Base-by-base conservation (phyloP, 139 green algal species). In the Edaphochlamys debaryana region DNA sequence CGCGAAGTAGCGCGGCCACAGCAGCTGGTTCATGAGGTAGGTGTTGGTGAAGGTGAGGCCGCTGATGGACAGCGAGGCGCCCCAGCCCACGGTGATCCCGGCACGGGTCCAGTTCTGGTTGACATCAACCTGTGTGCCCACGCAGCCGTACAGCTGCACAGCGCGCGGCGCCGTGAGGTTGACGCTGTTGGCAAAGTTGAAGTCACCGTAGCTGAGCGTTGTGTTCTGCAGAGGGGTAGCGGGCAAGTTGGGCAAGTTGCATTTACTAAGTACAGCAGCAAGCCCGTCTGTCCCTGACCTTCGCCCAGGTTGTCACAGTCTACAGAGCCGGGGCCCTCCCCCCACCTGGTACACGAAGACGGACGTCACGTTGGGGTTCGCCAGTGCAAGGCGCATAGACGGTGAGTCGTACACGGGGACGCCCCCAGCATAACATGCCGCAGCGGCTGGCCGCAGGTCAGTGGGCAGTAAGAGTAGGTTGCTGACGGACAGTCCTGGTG, bases 341-440 rank as follows among this genome's bases (percentile, higher is more conserved):
- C n/a, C n/a, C n/a, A 80, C 73, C 73, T 71, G 38, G 30, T 81
- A 71, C 30, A 82, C 76, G 8, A 74, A 82, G n/a, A 82, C 27
- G 30, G 63, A 38, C 7, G 40, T 8, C 22, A 52, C 32, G 19
- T 54, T 29, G 22, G 20, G 15, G 20, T 37, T 1, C 5, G 19
- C 48, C 66, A 84, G 36, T 9, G 78, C 78, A 4, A 29, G 34
- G 27, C 66, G 20, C 30, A 84, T 30, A 2, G 48, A 45, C 19
- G 50, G 2, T 3, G 66, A 77, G 37, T 76, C 66, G 22, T 50
- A 42, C 22, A 62, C 78, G 0, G 41, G 50, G 0, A 76, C n/a
- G 27, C 66, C 78, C 22, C 27, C 52, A 3, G 48, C 27, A 19
- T 45, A 84, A 37, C 50, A 60, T 1, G 45, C 36, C 3, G 38